These are phyloP conservation scores for Heliosperma pusillum DNA, from an alignment of 148 eudicot species.

Conservation along the genomic window DNA sequence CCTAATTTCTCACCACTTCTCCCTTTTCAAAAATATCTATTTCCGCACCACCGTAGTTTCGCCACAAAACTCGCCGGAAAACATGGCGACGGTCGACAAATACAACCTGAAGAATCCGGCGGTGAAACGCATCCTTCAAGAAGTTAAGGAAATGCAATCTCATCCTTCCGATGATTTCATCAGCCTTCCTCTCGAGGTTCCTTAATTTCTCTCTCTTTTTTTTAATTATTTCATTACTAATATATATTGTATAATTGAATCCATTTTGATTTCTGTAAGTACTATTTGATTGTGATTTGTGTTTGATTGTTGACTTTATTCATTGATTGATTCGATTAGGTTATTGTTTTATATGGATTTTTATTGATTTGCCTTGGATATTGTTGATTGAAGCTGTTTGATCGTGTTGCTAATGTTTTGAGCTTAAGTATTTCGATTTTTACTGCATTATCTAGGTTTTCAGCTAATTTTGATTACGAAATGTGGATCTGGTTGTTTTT, in stretches of 20 bases:
- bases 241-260: too few species aligned
- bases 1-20: not conserved
- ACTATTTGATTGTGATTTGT: not conserved
- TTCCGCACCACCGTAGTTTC: not conserved
- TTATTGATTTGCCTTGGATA: not conserved
- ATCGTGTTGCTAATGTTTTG: constrained; percentile 11
- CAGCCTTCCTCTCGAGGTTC: constrained; percentile 94
- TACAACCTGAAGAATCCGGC: constrained; percentile 90
- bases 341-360: not conserved
- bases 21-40: constrained; percentile 5
- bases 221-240: not conserved
- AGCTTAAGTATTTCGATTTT: not conserved
- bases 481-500: not conserved
- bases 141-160: constrained; percentile 95
- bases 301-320: not conserved
- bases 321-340: not conserved
- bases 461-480: not conserved
- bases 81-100: constrained; percentile 66
- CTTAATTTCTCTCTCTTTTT: not conserved
- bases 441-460: constrained; percentile 6
- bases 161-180: constrained; percentile 93
- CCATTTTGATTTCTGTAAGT: not conserved
- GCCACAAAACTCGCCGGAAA: constrained; percentile 20
- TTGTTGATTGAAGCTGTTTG: not conserved
- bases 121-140: constrained; percentile 92